Evolutionary conservation across 2,329 filamentous ascomycete species (phyloP), one percentile per base, ranked within the genome.

Genomic region (Scleromitrula shiraiana): DNA sequence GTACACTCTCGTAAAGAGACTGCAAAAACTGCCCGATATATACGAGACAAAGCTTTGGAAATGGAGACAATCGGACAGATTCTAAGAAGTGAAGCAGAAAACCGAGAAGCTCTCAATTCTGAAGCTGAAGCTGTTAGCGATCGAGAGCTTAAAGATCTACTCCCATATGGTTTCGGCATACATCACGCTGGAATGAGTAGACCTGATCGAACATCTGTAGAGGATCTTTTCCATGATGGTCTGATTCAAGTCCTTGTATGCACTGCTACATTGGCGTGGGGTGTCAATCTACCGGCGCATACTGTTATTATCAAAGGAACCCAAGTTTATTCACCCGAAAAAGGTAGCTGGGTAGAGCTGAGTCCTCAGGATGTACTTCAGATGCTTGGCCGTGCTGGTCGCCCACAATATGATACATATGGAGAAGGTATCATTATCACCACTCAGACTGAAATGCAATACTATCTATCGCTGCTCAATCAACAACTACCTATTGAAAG

Each of bases 271-370:
- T 74, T 98, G 45, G 93, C 93, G 20, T 98, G 93, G 93, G 93
- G 93, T 80, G 93, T 98, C 64, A 98, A 98, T 67, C 71, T 98
- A 63, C 93, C 93, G 4, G 93, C 93, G 2, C 93, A 98, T 63
- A 97, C 93, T 1, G 93, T 98, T 62, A 91, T 98, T 63, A 98
- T 98, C 73, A 98, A 98, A 69, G 93, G 93, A 47, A 98, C 93
- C 1, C 89, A 95, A 63, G 85, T 98, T 17, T 98, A 98, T 69
- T 97, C 93, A 0, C 93, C 93, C 0, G 93, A 98, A 65, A 97
- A 96, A 71, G 93, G 93, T 71, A 93, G 87, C 66, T 98, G 93
- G 91, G 90, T 98, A 17, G 94, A 98, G 65, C 70, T 98, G 46
- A 96, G 90, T 62, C 93, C 93, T 10, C 93, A 98, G 65, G 93